Evolutionary conservation across 345 rosid species (phyloP), one percentile per base, ranked within the genome.

Genomic region (Boechera retrofracta): DNA sequence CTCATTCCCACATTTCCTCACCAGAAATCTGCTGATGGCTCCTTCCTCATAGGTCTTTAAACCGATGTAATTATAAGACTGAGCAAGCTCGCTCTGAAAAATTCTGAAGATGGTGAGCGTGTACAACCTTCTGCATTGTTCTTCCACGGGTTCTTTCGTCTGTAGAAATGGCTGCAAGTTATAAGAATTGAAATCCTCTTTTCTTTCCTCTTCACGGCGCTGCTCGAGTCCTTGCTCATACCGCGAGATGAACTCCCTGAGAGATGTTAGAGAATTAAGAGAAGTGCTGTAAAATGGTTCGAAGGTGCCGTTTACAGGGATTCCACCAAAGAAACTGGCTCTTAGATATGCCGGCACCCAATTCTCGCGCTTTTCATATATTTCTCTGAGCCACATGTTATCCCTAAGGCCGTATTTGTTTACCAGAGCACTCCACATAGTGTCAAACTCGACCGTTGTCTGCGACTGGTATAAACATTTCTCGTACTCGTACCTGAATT

Each of bases 301-400:
- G 2, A 72, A 41, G 38, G 77, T 81, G 67, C 85, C 92, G 51
- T 81, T 79, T 24, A 83, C 29, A 29, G 91, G 87, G 73, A 93
- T 87, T 56, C 98, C 98, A 31, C 94, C 96, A 38, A 83, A 93
- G 82, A 93, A 93, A n/a, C 83, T 84, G 28, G 89, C 89, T 38
- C 85, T 75, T 48, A 93, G 72, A 77, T 87, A 91, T 64, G 84
- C 78, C 1, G 98, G 97, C 54, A 91, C 93, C 97, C 95, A 93
- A 70, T 82, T 78, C 72, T 87, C 92, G 32, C 91, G 90, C 71
- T 84, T 86, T 69, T 86, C 91, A 42, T 88, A 87, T 84, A 91
- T 84, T 51, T 85, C 84, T 80, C 87, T 88, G 4, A 93, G 86
- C 97, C 98, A 91, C 59, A 56, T 49, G 72, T 91, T 88, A 15